Base-by-base conservation (phyloP, 2,329 filamentous ascomycete species). In the Aciculosporium take region DNA sequence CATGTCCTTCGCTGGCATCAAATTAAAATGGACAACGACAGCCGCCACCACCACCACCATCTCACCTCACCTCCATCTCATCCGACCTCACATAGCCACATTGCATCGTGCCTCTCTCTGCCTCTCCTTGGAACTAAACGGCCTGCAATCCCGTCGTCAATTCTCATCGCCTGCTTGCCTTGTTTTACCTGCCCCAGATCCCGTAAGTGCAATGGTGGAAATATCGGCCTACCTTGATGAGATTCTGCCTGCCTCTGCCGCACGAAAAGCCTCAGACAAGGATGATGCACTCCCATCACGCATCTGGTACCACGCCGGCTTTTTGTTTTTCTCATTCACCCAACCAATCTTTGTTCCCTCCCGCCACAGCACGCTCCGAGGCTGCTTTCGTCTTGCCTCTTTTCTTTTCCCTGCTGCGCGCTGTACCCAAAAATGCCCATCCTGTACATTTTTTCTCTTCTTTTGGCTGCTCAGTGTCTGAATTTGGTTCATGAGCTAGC, bases 41-140 rank as follows among this genome's bases (percentile, higher is more conserved):
- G 10, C 15, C 17, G 18, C 17, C 10, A n/a, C 17, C 20, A 32
- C 21, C 42, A 39, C 39, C 39, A 41, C 39, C 42, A 32, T 28
- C 4, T 12, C n/a, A 23, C 23, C 17, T 27, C 23, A 12, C 4
- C 34, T 7, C 17, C 34, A 2, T n/a, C 34, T 9, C 23, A 20
- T 23, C 34, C 23, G 17, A 21, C 25, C 18, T 30, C 24, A 13
- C 34, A 18, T n/a, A n/a, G n/a, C 17, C 15, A 33, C 31, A 33
- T 9, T 21, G 8, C 21, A 36, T n/a, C 13, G 10, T 21, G 12
- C 33, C 21, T 7, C 18, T 23, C 4, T 34, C 18, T 23, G 18
- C 17, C 10, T n/a, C 29, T 30, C n/a, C n/a, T 35, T 7, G 13
- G 15, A 15, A 24, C 20, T 7, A 24, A 15, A 24, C 20, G 13